Evolutionary conservation across 106 monocot species (phyloP).

Genomic region (Dioscorea zingiberensis): DNA sequence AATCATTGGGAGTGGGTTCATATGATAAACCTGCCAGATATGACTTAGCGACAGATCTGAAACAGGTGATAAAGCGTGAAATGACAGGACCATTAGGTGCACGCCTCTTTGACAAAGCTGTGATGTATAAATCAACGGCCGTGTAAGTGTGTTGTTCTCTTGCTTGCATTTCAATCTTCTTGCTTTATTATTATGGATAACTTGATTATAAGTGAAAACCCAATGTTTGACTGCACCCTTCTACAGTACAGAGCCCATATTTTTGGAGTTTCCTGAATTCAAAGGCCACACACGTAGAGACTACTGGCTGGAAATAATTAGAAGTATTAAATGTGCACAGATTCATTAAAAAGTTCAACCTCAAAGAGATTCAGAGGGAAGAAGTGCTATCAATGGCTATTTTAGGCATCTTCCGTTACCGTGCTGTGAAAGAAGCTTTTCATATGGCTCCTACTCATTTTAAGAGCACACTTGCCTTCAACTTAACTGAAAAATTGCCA

Average conservation of each 20-base stretch:
- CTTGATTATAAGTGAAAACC: too few species aligned
- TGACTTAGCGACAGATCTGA: conserved; percentile 69
- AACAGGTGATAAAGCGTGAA: conserved; percentile 80
- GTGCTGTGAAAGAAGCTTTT: conserved; percentile 76
- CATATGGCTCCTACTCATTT: conserved; percentile 62
- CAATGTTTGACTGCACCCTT: conserved; percentile 7
- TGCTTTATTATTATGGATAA: too few species aligned
- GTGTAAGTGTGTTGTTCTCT: conserved; percentile 45
- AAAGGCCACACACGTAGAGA: conserved; percentile 89
- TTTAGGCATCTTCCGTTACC: conserved; percentile 68
- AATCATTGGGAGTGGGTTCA: conserved; percentile 68
- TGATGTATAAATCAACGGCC: conserved; percentile 81
- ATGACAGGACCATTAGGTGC: conserved; percentile 89
- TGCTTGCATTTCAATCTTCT: background rate
- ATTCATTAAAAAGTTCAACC: conserved; percentile 76
- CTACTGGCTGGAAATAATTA: conserved; percentile 82
- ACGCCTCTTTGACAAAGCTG: conserved; percentile 91
- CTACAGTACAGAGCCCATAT: conserved; percentile 72
- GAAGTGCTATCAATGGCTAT: conserved; percentile 79
- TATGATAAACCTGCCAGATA: conserved; percentile 61
- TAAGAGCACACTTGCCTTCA: conserved; percentile 72
- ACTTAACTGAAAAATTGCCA: conserved; percentile 83
- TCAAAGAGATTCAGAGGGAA: conserved; percentile 38
- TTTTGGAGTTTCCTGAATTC: conserved; percentile 89
- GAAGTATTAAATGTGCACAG: conserved; percentile 73